These are phyloP conservation scores for Stagonosporopsis rhizophila DNA, from an alignment of 2,329 filamentous ascomycete genomes.

Conservation along the genomic window DNA sequence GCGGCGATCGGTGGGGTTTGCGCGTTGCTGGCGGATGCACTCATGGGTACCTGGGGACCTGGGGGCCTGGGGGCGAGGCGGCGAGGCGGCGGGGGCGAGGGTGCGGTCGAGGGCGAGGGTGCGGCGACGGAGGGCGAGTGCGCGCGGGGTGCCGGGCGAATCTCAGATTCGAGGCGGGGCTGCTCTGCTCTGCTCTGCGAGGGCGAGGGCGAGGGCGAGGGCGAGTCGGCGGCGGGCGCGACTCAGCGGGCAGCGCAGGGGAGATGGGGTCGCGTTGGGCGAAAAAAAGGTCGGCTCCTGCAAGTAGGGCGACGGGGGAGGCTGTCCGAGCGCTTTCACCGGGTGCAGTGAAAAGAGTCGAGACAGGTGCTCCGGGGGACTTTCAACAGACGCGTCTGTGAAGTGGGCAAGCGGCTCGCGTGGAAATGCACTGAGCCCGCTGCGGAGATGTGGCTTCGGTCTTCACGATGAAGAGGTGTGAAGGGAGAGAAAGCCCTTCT, in stretches of 20 bases:
- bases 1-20: conserved; percentile 57
- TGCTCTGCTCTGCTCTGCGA: too few species aligned
- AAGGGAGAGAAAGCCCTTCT: conserved; percentile 22
- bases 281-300: conserved; percentile 36
- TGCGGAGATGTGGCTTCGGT: conserved; percentile 37
- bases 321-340: conserved; percentile 47
- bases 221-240: conserved; percentile 33
- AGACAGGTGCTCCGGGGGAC: conserved; percentile 42
- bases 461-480: conserved; percentile 47
- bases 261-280: conserved; percentile 28
- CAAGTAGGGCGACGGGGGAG: conserved; percentile 39
- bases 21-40: conserved; percentile 64
- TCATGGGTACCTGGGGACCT: conserved; percentile 61
- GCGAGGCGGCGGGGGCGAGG: conserved; percentile 15
- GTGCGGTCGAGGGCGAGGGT: conserved; percentile 3
- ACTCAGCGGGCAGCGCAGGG: conserved; percentile 38
- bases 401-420: conserved; percentile 49
- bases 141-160: conserved; percentile 33
- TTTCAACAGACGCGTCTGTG: conserved; percentile 50
- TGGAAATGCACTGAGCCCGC: conserved; percentile 40
- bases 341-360: conserved; percentile 37
- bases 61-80: conserved; percentile 18
- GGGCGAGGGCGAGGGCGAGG: too few species aligned
- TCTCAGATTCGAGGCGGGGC: conserved; percentile 40
- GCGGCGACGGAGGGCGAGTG: conserved; percentile 13